Percentiles rank a stretch among this genome's conserved stretches.
Evolutionary conservation across 768 basidiomycete species (phyloP).

Genomic region (Epithele typhae): DNA sequence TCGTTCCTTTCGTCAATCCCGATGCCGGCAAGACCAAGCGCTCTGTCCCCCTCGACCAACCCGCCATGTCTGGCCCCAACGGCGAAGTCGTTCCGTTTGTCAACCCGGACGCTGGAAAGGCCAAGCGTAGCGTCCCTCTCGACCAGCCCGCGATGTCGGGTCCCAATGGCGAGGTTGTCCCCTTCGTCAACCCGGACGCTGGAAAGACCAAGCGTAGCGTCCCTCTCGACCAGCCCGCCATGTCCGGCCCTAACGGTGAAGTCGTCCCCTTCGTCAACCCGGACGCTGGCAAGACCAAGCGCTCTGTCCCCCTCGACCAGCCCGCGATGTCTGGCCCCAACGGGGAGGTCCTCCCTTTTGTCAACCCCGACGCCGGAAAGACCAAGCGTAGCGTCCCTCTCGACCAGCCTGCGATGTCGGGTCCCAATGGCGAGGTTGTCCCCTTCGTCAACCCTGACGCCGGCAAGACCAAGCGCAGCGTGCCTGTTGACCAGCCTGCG

Average conservation of each 20-base stretch:
- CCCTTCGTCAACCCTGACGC: slow-evolving; percentile 20
- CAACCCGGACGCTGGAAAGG: no score
- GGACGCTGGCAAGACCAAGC: slow-evolving; percentile 14
- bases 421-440: slow-evolving; percentile 26
- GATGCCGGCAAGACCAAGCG: slow-evolving; percentile 16
- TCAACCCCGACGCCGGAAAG: no score
- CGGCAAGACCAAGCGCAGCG: slow-evolving; percentile 10
- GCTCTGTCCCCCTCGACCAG: slow-evolving; percentile 28
- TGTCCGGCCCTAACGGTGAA: slow-evolving; percentile 11
- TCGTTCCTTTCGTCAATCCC: slow-evolving; percentile 23
- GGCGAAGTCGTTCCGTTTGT: slow-evolving; percentile 24
- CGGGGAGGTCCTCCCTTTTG: slow-evolving; percentile 11
- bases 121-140: slow-evolving; percentile 26
- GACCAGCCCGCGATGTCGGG: slow-evolving; percentile 32
- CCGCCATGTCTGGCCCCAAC: slow-evolving; percentile 34
- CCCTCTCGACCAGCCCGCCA: slow-evolving; percentile 22
- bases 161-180: slow-evolving; percentile 26
- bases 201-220: slow-evolving; percentile 18
- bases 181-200: slow-evolving; percentile 19
- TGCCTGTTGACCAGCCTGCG: slow-evolving; percentile 21
- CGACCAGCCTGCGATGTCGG: slow-evolving; percentile 31
- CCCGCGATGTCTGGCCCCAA: slow-evolving; percentile 25
- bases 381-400: slow-evolving; percentile 25
- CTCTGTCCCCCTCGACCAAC: slow-evolving; percentile 28
- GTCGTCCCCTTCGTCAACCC: slow-evolving; percentile 13